Evolutionary conservation across 805 yeast genomes (phyloP), one percentile per base, ranked within the genome.

Genomic region (Crinitomyces ghanaensis): DNA sequence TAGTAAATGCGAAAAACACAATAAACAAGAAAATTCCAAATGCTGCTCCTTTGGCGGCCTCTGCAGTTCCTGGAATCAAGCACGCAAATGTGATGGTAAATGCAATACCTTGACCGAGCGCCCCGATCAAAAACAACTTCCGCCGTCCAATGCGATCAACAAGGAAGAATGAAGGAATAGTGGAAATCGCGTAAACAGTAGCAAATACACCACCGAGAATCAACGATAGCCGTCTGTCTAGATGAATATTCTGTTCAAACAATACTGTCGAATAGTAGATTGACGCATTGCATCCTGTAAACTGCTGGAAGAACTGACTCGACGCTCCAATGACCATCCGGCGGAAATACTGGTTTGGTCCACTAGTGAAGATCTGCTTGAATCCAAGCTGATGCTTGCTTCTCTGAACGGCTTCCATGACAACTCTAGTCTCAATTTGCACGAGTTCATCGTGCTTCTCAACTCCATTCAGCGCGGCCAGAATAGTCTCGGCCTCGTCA

Each of bases 271-370:
- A 39, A 35, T 45, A 45, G 36, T 45, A 45, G 21, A 43, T 45
- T 26, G 47, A 43, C 20, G 46, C 39, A 27, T 45, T 45, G 35
- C 47, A 76, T n/a, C 49, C 49, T 25, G 47, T 45, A 31, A 45
- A 41, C 35, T 45, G 49, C 31, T 45, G 49, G 42, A 45, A 45
- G 24, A 45, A 73, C 57, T 76, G 82, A 17, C 77, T 59, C 6
- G 78, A 71, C 2, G 78, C 60, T 48, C 82, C 81, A 39, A 76
- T 59, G 27, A 72, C 35, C 61, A 72, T 70, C 62, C 78, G 63
- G 50, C 66, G 70, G 46, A 73, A 57, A 48, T 75, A 74, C 54
- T 73, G 79, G 31, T 74, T 63, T 51, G 72, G 72, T 20, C 75
- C 74, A 25, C 64, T 62, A 17, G 59, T 48, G 27, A 74, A 38